Percentiles rank a stretch among this genome's conserved stretches.
These are phyloP conservation scores for Phaeophleospora eucalypticola DNA, from an alignment of 2,329 filamentous ascomycete species.

Conservation along the genomic window DNA sequence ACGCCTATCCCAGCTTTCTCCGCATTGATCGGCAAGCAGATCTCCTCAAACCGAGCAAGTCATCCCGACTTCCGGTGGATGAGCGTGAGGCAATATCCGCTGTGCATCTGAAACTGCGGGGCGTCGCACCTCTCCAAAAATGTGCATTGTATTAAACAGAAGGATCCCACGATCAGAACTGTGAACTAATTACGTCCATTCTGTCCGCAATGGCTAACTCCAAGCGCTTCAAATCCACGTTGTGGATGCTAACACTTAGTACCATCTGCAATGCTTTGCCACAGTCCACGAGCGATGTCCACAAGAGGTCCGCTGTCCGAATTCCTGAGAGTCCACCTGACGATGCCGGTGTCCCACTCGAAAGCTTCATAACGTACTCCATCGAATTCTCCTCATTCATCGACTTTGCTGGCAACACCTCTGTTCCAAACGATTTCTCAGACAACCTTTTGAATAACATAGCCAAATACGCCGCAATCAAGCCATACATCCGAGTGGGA, in stretches of 20 bases:
- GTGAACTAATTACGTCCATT: too few species aligned
- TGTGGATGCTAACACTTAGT: background rate
- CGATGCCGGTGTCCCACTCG: conserved; percentile 31
- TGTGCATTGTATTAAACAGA: too few species aligned
- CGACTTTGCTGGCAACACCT: conserved; percentile 53
- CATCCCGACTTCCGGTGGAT: too few species aligned
- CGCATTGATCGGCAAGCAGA: conserved; percentile 14
- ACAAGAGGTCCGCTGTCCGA: background rate
- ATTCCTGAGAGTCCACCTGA: conserved; percentile 43
- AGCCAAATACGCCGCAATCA: conserved; percentile 50
- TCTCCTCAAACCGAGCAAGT: too few species aligned
- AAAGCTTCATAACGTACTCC: conserved; percentile 50
- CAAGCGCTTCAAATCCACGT: conserved; percentile 2
- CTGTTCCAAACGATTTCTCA: conserved; percentile 56
- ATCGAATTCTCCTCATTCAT: conserved; percentile 52
- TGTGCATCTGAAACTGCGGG: too few species aligned
- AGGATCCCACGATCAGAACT: too few species aligned
- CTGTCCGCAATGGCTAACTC: too few species aligned
- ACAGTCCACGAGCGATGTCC: too few species aligned
- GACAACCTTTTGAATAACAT: conserved; percentile 58
- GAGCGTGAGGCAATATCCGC: too few species aligned
- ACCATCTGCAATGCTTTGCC: background rate
- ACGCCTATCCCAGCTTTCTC: conserved; percentile 1
- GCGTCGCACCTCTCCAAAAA: too few species aligned
- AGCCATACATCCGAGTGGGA: conserved; percentile 59